A percentile compares a stretch with the other conserved stretches of the same genome.
phyloP scores from a whole-genome alignment of 73 alveolate genomes.

The Tetrahymena elliotti region DNA sequence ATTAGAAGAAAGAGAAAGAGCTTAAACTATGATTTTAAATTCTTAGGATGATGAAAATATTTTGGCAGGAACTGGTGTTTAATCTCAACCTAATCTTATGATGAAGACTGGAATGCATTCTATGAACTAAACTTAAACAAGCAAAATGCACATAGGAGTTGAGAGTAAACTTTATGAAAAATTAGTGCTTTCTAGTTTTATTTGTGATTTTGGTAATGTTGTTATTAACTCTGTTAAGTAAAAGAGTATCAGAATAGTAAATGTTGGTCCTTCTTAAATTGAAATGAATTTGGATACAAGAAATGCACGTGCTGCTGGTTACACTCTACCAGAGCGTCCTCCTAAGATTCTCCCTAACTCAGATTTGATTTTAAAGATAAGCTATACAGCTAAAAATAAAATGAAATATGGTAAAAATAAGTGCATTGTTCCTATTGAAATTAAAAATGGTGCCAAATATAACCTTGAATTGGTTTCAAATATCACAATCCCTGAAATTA shows the following conservation, averaged over 20 bases:
- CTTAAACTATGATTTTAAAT: constrained; percentile 22
- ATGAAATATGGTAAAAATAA: constrained; percentile 90
- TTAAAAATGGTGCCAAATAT: constrained; percentile 93
- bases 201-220: constrained; percentile 82
- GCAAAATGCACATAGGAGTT: background rate
- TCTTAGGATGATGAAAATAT: background rate
- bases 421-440: constrained; percentile 73
- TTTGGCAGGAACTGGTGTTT: background rate
- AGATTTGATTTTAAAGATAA: constrained; percentile 49
- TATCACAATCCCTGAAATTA: constrained; percentile 82
- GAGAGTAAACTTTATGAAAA: constrained; percentile 35
- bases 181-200: constrained; percentile 49
- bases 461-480: constrained; percentile 84
- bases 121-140: background rate
- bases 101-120: constrained; percentile 10
- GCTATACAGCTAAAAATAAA: constrained; percentile 73
- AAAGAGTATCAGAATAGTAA: constrained; percentile 56
- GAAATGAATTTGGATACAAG: constrained; percentile 63
- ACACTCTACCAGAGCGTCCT: constrained; percentile 74
- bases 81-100: background rate
- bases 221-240: constrained; percentile 66
- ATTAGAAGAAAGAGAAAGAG: constrained; percentile 28
- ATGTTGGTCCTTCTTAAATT: constrained; percentile 60
- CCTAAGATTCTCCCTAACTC: constrained; percentile 57
- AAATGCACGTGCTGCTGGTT: constrained; percentile 55